Conservation (phyloP, 2,329 filamentous ascomycete species). For the Passalora sequoiae region DNA sequence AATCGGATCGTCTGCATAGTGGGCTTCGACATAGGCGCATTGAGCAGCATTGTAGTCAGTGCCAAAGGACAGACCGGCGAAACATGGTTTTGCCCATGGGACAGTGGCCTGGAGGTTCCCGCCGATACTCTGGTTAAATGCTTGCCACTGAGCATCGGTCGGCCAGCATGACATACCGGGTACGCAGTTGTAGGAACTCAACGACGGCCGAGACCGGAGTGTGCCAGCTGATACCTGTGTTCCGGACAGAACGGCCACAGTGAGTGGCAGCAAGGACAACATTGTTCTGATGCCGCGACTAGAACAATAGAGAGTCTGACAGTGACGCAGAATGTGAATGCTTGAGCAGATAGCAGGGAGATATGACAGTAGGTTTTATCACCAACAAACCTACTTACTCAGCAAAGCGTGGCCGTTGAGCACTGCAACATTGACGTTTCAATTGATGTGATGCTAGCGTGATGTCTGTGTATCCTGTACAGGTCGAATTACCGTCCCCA, state of each 20-base stretch:
- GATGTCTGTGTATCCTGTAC: too few relatives aligned
- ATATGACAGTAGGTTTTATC: too few relatives aligned
- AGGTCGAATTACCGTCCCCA: too few relatives aligned
- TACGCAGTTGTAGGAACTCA: conserved; percentile 33
- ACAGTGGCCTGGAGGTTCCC: conserved; percentile 50
- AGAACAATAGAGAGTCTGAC: too few relatives aligned
- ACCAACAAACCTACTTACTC: too few relatives aligned
- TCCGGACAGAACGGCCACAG: conserved; percentile 11
- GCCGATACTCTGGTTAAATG: conserved; percentile 50
- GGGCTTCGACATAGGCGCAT: background rate
- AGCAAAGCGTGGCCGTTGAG: too few relatives aligned
- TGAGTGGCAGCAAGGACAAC: too few relatives aligned
- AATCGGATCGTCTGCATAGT: background rate
- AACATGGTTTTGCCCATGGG: conserved; percentile 49
- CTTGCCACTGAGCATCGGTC: conserved; percentile 40
- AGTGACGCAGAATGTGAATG: too few relatives aligned
- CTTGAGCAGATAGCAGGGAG: too few relatives aligned
- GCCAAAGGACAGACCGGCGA: background rate
- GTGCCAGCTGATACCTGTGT: conserved; percentile 1
- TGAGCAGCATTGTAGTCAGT: background rate
- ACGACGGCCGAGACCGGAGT: background rate
- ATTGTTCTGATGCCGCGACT: too few relatives aligned
- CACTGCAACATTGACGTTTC: too few relatives aligned
- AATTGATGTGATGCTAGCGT: too few relatives aligned
- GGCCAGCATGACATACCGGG: conserved; percentile 55